These are phyloP conservation scores for Naganishia vishniacii DNA, from an alignment of 768 basidiomycete genomes.

Conservation along the genomic window DNA sequence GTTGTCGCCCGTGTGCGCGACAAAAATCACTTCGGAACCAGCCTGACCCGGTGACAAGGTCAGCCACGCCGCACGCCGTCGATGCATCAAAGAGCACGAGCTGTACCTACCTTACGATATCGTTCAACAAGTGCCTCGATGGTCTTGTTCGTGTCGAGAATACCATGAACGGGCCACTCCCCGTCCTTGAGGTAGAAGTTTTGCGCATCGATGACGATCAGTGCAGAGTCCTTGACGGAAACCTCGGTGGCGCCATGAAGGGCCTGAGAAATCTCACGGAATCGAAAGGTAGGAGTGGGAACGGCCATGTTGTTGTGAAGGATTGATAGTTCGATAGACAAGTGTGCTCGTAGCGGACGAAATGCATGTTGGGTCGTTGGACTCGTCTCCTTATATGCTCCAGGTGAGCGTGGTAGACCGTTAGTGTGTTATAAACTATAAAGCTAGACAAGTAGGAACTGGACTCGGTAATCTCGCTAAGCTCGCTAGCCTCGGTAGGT, in stretches of 20 bases:
- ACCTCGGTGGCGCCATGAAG: neutral
- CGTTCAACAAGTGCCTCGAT: neutral
- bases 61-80: neutral
- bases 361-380: no score
- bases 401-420: no score
- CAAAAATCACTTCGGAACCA: neutral
- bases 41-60: neutral
- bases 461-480: no score
- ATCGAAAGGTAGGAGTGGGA: slow-evolving; percentile 13
- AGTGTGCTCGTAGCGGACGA: no score
- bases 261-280: neutral
- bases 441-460: no score
- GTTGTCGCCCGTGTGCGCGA: slow-evolving; percentile 12
- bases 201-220: slow-evolving; percentile 15
- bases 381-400: no score
- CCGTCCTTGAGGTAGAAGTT: slow-evolving; percentile 13
- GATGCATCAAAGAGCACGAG: neutral
- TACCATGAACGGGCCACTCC: slow-evolving; percentile 6
- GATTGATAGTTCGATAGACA: no score
- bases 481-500: no score
- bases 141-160: slow-evolving; percentile 1
- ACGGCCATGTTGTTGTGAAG: no score
- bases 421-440: no score
- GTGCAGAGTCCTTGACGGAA: slow-evolving; percentile 4
- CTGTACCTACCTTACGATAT: neutral